phyloP scores from a whole-genome alignment of 108 stramenopile species.

The Tribonema minus region DNA sequence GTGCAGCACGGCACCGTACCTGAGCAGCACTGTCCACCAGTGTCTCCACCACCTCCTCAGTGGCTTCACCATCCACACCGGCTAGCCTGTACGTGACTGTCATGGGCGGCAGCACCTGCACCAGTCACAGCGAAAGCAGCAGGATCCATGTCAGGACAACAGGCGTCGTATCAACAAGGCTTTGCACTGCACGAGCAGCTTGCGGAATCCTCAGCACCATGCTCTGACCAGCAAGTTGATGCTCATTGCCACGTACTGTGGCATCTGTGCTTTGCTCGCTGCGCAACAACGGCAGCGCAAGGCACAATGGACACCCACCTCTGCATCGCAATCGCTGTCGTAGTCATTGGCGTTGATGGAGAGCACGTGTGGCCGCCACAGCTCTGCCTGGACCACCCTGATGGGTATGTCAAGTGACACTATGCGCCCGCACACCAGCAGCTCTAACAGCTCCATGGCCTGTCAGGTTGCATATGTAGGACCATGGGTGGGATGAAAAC shows the following conservation, averaged over 20 bases:
- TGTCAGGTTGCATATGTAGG: neutral
- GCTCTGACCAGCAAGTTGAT: too few relatives aligned
- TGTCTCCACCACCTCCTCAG: conserved; percentile 40
- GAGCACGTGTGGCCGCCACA: conserved; percentile 31
- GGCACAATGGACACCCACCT: conserved; percentile 6
- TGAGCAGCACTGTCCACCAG: conserved; percentile 12
- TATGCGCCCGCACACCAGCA: conserved; percentile 36
- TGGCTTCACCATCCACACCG: conserved; percentile 44
- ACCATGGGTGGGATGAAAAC: neutral
- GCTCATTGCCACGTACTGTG: too few relatives aligned
- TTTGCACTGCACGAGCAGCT: neutral
- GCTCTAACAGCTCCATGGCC: conserved; percentile 36
- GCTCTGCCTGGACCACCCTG: conserved; percentile 19
- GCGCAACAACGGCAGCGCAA: too few relatives aligned
- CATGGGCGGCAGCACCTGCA: conserved; percentile 26
- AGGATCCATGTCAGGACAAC: neutral
- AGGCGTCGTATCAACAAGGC: neutral
- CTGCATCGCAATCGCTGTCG: conserved; percentile 10
- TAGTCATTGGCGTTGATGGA: conserved; percentile 28
- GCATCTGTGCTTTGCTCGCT: too few relatives aligned
- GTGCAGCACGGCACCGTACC: neutral
- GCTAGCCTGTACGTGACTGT: conserved; percentile 41
- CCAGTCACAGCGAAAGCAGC: neutral
- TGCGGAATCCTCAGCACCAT: too few relatives aligned
- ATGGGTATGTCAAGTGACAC: conserved; percentile 30